These are phyloP conservation scores for Evansstolkia leycettana DNA, from an alignment of 495 filamentous ascomycete species.

Conservation along the genomic window DNA sequence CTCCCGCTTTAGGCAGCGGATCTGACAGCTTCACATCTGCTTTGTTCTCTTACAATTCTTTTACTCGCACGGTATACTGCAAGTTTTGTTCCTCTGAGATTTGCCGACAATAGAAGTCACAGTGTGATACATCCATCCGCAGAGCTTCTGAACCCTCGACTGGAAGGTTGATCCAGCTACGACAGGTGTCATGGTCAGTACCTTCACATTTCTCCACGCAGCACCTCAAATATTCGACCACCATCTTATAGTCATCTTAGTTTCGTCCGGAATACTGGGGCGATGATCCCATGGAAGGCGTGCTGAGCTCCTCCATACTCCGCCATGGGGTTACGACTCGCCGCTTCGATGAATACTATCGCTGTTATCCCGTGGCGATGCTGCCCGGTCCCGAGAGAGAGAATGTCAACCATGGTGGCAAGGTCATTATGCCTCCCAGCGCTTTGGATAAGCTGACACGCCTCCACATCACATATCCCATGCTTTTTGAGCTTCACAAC, in stretches of 20 bases:
- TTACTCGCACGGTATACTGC: no score
- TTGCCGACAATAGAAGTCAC: no score
- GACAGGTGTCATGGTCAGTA: slow-evolving; percentile 9
- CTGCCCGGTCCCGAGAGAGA: slow-evolving; percentile 84
- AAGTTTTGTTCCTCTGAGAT: no score
- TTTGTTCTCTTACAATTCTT: not conserved
- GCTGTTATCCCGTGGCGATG: slow-evolving; percentile 91
- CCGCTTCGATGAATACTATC: slow-evolving; percentile 95
- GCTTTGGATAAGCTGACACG: slow-evolving; percentile 90
- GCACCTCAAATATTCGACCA: not conserved
- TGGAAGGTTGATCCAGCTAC: no score
- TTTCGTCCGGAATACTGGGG: slow-evolving; percentile 43
- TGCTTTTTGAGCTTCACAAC: slow-evolving; percentile 91
- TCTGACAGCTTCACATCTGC: slow-evolving; percentile 1
- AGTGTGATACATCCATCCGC: no score
- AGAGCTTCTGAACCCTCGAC: no score
- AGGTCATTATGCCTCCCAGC: slow-evolving; percentile 90
- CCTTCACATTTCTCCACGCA: not conserved
- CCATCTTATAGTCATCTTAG: slow-evolving; percentile 20
- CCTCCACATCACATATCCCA: slow-evolving; percentile 95
- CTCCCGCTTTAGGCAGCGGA: slow-evolving; percentile 3
- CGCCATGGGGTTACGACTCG: slow-evolving; percentile 30
- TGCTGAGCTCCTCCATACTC: slow-evolving; percentile 29
- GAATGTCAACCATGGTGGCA: slow-evolving; percentile 89
- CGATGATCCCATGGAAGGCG: slow-evolving; percentile 44